Conservation (phyloP, 345 rosid genomes). For the Microcos paniculata region DNA sequence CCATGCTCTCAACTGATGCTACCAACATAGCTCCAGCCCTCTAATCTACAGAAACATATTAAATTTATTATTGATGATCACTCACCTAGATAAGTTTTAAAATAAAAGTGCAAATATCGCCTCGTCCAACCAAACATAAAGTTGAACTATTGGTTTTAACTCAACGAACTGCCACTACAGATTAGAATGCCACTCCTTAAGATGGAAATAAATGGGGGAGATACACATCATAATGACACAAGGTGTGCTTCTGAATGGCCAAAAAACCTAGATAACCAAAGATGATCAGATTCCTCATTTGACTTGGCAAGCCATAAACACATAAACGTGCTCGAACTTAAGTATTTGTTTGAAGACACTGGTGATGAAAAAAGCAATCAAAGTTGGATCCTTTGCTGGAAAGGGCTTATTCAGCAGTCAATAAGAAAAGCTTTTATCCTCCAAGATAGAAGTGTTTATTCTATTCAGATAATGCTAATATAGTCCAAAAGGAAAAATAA, state of each 20-base stretch:
- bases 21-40: constrained; percentile 27
- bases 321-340: neutral
- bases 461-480: neutral
- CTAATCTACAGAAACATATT: constrained; percentile 7
- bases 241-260: neutral
- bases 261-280: neutral
- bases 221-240: too few relatives aligned
- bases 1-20: constrained; percentile 37
- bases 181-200: neutral
- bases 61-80: constrained; percentile 3
- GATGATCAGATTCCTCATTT: neutral
- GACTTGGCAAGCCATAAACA: neutral
- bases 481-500: neutral
- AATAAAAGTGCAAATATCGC: neutral
- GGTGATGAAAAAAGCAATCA: neutral
- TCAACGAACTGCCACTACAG: neutral
- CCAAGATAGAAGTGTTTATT: neutral
- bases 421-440: neutral
- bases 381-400: neutral
- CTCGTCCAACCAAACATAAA: neutral
- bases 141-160: neutral
- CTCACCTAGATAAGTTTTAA: neutral
- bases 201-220: neutral
- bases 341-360: neutral
- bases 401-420: neutral